These are phyloP conservation scores for Lentithecium fluviatile DNA, from an alignment of 495 filamentous ascomycete genomes.

Conservation along the genomic window DNA sequence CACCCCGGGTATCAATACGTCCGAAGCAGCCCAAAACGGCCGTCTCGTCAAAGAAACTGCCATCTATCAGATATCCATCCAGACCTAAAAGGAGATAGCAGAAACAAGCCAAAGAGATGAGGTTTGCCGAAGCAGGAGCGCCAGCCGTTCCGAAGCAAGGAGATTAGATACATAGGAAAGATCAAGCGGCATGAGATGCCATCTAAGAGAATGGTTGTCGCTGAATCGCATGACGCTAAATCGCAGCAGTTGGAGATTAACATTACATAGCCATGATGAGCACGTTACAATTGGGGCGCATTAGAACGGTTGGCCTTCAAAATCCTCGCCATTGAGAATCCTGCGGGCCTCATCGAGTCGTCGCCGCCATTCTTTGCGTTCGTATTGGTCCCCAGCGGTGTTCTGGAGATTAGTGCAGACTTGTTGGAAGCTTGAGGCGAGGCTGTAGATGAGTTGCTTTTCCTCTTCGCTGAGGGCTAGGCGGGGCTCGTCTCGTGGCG, in stretches of 20 bases:
- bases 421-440: conserved; percentile 71
- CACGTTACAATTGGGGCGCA: background rate
- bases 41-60: background rate
- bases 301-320: conserved; percentile 24
- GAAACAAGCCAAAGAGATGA: too few relatives aligned
- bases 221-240: conserved; percentile 7
- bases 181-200: background rate
- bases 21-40: too few relatives aligned
- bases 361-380: conserved; percentile 62
- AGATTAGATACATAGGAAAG: too few relatives aligned
- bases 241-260: conserved; percentile 4
- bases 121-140: too few relatives aligned
- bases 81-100: too few relatives aligned
- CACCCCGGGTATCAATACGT: too few relatives aligned
- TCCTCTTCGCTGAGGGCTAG: conserved; percentile 33
- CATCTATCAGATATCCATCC: too few relatives aligned
- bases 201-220: background rate
- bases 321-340: conserved; percentile 60
- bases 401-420: conserved; percentile 68
- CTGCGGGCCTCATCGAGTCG: conserved; percentile 71
- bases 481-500: conserved; percentile 49
- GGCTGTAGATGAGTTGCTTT: conserved; percentile 67
- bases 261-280: background rate
- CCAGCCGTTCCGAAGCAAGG: too few relatives aligned
- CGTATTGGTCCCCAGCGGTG: conserved; percentile 56